Evolutionary conservation across 164 flowering plant species (phyloP).

Genomic region (Aristolochia contorta): DNA sequence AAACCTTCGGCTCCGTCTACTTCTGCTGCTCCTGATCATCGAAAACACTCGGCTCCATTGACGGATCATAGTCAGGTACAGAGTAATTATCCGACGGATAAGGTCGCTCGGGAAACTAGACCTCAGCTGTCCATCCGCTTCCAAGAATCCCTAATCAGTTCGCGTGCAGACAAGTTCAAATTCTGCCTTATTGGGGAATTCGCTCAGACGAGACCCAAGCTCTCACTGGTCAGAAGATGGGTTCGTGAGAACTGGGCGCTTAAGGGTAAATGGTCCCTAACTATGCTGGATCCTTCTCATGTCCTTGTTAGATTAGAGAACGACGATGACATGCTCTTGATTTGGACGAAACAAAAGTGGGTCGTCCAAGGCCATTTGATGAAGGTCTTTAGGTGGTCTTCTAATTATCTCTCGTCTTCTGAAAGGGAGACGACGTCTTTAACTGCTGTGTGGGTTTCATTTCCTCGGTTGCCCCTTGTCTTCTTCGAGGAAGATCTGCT

Average conservation of each 20-base stretch:
- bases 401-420: background rate
- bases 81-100: background rate
- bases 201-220: background rate
- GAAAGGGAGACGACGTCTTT: background rate
- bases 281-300: background rate
- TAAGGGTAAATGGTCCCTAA: background rate
- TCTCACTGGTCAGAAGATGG: background rate
- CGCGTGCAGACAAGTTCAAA: conserved; percentile 3
- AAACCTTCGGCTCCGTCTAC: background rate
- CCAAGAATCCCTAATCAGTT: background rate
- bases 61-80: too few species aligned
- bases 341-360: background rate
- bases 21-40: background rate
- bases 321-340: conserved; percentile 1
- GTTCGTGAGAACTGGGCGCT: background rate
- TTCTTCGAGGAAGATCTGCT: background rate
- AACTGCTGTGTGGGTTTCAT: background rate
- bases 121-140: background rate
- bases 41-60: background rate
- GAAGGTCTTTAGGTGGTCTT: background rate
- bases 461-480: conserved; percentile 1
- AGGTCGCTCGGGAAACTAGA: background rate
- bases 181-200: conserved; percentile 1
- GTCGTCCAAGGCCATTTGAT: background rate
- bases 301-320: conserved; percentile 1